phyloP scores from a whole-genome alignment of 2,329 filamentous ascomycete species.

The Penicillium sp. region DNA sequence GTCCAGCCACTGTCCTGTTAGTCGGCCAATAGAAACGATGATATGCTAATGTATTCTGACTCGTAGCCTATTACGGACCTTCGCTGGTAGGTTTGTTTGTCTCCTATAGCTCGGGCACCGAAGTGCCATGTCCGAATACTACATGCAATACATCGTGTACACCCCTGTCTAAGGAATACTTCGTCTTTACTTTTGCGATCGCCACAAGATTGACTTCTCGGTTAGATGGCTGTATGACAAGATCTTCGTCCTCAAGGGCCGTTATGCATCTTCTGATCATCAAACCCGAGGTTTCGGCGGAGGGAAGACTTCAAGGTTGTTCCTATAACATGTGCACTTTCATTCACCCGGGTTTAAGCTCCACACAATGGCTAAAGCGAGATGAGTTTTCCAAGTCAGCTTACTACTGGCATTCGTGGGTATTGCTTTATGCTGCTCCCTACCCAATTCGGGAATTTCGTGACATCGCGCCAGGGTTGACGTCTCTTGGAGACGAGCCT shows the following conservation, averaged over 20 bases:
- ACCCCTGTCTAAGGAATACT: neutral
- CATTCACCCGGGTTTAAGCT: neutral
- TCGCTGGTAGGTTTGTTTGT: neutral
- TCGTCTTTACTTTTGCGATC: conserved; percentile 9
- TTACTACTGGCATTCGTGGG: neutral
- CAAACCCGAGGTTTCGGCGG: conserved; percentile 8
- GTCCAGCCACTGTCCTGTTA: neutral
- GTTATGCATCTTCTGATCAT: neutral
- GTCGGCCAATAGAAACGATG: neutral
- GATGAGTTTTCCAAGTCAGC: neutral
- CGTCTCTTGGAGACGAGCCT: neutral
- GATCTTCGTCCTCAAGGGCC: neutral
- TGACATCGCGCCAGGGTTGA: neutral
- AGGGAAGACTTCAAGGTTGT: neutral
- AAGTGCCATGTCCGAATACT: neutral
- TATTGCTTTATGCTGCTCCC: conserved; percentile 7
- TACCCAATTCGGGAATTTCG: conserved; percentile 9
- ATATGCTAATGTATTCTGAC: neutral
- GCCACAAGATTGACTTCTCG: conserved; percentile 12
- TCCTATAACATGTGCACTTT: neutral
- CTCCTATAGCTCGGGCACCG: neutral
- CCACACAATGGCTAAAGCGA: neutral
- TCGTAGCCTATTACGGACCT: neutral
- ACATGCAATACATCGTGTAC: neutral
- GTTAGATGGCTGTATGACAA: conserved; percentile 3